Evolutionary conservation across 331 rosid species (phyloP).

Genomic region (Malus hybrid): DNA sequence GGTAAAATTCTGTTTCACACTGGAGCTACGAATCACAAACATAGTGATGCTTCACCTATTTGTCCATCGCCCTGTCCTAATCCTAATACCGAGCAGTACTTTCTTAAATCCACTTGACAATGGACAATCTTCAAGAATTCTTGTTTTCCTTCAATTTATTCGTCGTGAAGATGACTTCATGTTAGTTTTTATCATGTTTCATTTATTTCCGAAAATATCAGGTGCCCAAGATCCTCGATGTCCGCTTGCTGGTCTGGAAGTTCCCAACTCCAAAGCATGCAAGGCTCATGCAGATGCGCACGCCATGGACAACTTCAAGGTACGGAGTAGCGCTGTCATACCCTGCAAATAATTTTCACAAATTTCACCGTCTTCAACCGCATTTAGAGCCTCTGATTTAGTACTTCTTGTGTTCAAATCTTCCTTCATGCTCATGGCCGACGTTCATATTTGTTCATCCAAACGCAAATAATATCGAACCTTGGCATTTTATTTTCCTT

Average conservation of each 20-base stretch:
- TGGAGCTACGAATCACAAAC: background rate
- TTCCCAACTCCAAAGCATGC: constrained; percentile 29
- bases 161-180: background rate
- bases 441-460: no score
- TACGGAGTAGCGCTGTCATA: constrained; percentile 10
- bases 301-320: constrained; percentile 52
- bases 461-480: no score
- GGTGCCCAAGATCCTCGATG: constrained; percentile 89
- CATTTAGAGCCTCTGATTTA: background rate
- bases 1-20: constrained; percentile 31
- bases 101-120: background rate
- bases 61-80: background rate
- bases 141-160: background rate
- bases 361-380: background rate
- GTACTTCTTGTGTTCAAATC: background rate
- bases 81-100: background rate
- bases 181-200: constrained; percentile 1
- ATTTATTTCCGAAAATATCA: constrained; percentile 22
- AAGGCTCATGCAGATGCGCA: constrained; percentile 37
- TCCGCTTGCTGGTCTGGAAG: constrained; percentile 54
- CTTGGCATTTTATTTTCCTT: background rate
- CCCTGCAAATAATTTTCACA: background rate
- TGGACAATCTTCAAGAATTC: background rate
- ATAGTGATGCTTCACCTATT: background rate
- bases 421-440: no score